Conservation (phyloP, 1,284 basidiomycete genomes). For the Singerocomus rubriflavus region DNA sequence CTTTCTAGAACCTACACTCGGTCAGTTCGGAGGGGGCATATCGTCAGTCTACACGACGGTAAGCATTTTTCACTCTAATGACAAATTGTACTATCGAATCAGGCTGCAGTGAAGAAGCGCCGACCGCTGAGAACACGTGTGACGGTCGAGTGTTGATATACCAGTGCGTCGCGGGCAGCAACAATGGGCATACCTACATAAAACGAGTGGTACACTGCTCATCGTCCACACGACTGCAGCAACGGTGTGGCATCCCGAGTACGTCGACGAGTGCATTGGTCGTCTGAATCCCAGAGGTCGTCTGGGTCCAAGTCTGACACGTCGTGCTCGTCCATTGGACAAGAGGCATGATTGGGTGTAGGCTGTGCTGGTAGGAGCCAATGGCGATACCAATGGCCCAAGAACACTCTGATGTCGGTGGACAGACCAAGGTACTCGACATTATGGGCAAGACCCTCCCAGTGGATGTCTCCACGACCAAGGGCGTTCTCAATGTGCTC, state of each 20-base stretch:
- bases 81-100: no score
- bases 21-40: neutral
- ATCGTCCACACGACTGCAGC: conserved; percentile 16
- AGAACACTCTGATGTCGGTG: conserved; percentile 64
- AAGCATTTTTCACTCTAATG: no score
- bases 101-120: neutral
- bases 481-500: conserved; percentile 59
- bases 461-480: conserved; percentile 55
- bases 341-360: conserved; percentile 9
- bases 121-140: neutral
- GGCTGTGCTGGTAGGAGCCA: conserved; percentile 44
- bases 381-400: conserved; percentile 61
- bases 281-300: conserved; percentile 21
- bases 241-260: conserved; percentile 21
- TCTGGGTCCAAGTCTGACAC: conserved; percentile 28
- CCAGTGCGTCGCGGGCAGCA: neutral
- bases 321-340: conserved; percentile 18
- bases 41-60: no score
- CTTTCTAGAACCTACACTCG: conserved; percentile 5
- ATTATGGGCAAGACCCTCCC: conserved; percentile 79
- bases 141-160: no score
- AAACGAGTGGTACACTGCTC: conserved; percentile 15
- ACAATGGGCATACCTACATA: neutral
- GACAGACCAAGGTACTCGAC: conserved; percentile 75
- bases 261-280: conserved; percentile 25